Base-by-base conservation (phyloP, 768 basidiomycete species). In the Podaxis carcinomalis region DNA sequence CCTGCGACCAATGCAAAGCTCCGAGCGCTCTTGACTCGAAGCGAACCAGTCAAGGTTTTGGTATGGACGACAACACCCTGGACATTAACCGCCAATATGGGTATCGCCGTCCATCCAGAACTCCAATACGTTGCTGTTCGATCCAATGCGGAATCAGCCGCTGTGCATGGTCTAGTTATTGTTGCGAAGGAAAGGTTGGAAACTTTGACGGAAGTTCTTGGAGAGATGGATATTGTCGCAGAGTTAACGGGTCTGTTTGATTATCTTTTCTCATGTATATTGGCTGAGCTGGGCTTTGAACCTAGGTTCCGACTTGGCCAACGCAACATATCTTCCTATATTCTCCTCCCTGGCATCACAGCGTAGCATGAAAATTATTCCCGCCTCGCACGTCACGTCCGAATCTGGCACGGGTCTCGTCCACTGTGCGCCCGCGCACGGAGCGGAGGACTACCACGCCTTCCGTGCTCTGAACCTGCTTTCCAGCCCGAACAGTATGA, bases 51-150 rank as follows among this genome's bases (percentile, higher is more conserved):
- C 10, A 79, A 80, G 28, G 66, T 97, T 9, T 76, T 94, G 16
- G 90, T 96, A 3, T 99, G 96, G 96, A 98, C 96, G 2, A 98
- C 96, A 3, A 98, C 96, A 0, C 92, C 96, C 1, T 99, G 96
- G 96, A 98, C 93, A 3, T 75, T 98, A 51, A 93, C 92, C 4
- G 92, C 93, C 1, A 98, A 99, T 68, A 93, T 95, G 90, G 95
- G 88, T n/a, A 91, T 98, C 51, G 91, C 94, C 4, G 87, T 96
- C 3, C 81, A 95, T 66, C 77, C 82, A 1, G 87, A 90, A 1
- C 77, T 96, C 66, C 71, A 74, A 9, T 98, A 97, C 71, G 71
- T 77, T 19, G 63, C 90, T 16, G 74, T 88, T 14, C 73, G 73
- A 9, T 32, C 61, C 44, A 53, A 64, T 10, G 42, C 35, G 14